Base-by-base conservation (phyloP, 345 rosid genomes). In the Citrus unshiu region DNA sequence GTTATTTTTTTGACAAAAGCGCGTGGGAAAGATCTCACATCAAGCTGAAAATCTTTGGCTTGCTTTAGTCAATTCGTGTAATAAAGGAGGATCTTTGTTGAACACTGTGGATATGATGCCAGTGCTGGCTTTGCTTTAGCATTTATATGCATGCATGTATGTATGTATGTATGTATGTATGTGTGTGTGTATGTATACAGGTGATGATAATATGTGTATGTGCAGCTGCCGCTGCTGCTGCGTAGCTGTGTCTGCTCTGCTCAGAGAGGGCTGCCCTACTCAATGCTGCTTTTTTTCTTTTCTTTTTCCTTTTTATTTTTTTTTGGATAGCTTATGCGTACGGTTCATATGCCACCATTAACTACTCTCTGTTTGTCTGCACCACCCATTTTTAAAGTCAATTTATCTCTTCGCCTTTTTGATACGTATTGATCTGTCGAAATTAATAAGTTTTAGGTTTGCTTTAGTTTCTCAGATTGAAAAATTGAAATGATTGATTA, bases 51-150 rank as follows among this genome's bases (percentile, higher is more conserved):
- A 35, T 0, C 3, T 37, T 39, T 39, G 12, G 70, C 43, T 5
- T 43, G 66, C 70, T 75, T 72, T 34, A 71, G 79, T 81, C 67
- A 81, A 77, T 72, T 73, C 74, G 56, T 13, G 74, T 46, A 67
- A 73, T 40, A 65, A 77, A 37, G 78, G 72, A 39, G 64, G 79
- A 63, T 68, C 70, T 16, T 13, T 9, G 25, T 34, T 22, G 78
- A 54, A 29, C 58, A 49, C 63, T 39, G 54, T 59, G 75, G 78
- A 81, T 30, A 61, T 77, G 81, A 77, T 81, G 43, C 71, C 27
- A 62, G 16, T 35, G 78, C 12, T 64, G 37, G 46, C 46, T 18
- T 19, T 19, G 46, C 25, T 58, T 72, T 56, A 56, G 27, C 65
- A 0, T 27, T 13, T 43, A 3, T 46, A 3, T 46, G 51, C 1